Evolutionary conservation across 305 asterid genomes (phyloP), one percentile per base, ranked within the genome.

Genomic region (Fraxinus sp.): DNA sequence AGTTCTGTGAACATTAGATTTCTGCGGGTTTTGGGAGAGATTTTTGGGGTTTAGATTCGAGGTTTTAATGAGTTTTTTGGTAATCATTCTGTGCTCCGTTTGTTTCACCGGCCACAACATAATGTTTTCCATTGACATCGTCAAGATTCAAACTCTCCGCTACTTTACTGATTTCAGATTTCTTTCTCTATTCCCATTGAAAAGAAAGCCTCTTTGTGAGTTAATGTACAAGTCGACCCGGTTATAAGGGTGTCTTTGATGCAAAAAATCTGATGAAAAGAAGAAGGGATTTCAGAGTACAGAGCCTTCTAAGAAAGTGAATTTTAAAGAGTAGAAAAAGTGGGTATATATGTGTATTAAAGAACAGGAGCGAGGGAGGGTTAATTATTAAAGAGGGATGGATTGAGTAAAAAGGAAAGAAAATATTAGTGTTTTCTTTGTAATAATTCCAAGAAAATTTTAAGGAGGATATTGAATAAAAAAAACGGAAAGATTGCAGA

Each of bases 11-110:
- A 22, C 28, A 24, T 77, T 79, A 16, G 83, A 10, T 52, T 6
- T 33, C 6, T 16, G 88, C 39, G 5, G 70, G 14, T 55, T n/a
- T 62, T 72, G 86, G 26, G 57, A 33, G 20, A 36, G 0, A 13
- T 77, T 83, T 41, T 81, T 87, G 3, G 78, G 81, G 86, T 46
- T 81, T 0, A 75, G 78, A 20, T 78, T 20, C 0, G 87, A 41
- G 3, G 89, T 86, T 80, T 87, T 87, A 4, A 86, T 1, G n/a
- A 85, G 13, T 52, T 89, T 90, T 2, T 82, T 90, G 20, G 89
- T 87, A 71, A 86, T 62, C 49, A 49, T 87, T 24, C 30, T 85
- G 81, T 91, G 95, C 82, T 92, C 95, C 0, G 92, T 90, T 86
- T 79, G 90, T 74, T 91, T 92, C 80, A 88, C 83, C 9, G 93